phyloP scores from a whole-genome alignment of 441 rosid genomes.

The Breynia disticha region DNA sequence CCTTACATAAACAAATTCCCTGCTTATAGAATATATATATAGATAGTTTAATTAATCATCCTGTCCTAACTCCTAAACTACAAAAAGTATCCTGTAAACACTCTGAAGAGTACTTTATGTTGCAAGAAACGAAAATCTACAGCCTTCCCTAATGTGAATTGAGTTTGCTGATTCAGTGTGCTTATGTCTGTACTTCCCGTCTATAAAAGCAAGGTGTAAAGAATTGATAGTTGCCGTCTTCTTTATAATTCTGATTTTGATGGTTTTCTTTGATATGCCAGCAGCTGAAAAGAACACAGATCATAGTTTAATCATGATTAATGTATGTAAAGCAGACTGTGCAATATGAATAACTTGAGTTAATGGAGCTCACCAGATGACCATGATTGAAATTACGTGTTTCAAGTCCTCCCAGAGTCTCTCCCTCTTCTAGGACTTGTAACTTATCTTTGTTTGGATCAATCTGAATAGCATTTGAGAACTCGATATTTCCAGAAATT shows the following conservation, averaged over 20 bases:
- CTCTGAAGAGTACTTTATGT: too few species aligned
- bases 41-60: too few species aligned
- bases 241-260: slow-evolving; percentile 8
- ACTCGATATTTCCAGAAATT: slow-evolving; percentile 6
- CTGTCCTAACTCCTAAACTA: too few species aligned
- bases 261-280: slow-evolving; percentile 30
- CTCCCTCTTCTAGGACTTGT: slow-evolving; percentile 36
- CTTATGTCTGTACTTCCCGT: slow-evolving; percentile 6
- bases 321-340: too few species aligned
- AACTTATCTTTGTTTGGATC: slow-evolving; percentile 31
- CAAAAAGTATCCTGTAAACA: too few species aligned
- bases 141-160: not conserved
- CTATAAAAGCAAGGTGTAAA: not conserved
- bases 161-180: not conserved
- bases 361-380: slow-evolving; percentile 28
- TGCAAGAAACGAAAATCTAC: too few species aligned
- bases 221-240: slow-evolving; percentile 1
- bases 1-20: too few species aligned
- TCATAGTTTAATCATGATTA: too few species aligned
- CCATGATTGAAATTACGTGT: slow-evolving; percentile 24
- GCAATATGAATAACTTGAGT: too few species aligned
- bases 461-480: slow-evolving; percentile 10
- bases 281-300: slow-evolving; percentile 18
- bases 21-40: too few species aligned
- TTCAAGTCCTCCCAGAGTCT: slow-evolving; percentile 33